phyloP scores from a whole-genome alignment of 1,139 yeast genomes.

The Eremothecium cymbalariae region DNA sequence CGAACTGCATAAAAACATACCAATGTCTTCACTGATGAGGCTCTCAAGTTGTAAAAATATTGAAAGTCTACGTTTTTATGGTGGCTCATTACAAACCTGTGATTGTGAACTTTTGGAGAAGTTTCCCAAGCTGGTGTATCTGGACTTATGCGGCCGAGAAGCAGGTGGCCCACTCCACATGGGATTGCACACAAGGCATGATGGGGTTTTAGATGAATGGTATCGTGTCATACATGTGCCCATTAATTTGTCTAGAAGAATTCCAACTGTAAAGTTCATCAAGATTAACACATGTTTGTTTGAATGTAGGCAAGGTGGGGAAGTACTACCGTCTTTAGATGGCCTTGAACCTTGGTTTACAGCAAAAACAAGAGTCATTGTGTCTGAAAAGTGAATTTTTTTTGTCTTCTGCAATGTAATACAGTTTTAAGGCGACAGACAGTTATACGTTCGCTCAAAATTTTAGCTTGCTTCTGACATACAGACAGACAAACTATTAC shows the following conservation, averaged over 20 bases:
- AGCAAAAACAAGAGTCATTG: conserved; percentile 8
- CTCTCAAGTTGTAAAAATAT: conserved; percentile 27
- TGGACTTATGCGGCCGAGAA: conserved; percentile 45
- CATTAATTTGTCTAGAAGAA: conserved; percentile 31
- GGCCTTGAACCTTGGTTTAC: conserved; percentile 23
- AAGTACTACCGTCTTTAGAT: conserved; percentile 19
- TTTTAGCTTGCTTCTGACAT: too few relatives aligned
- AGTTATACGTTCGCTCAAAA: too few relatives aligned
- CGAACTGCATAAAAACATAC: conserved; percentile 33
- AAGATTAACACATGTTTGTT: conserved; percentile 39
- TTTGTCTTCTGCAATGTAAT: too few relatives aligned
- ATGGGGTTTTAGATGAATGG: conserved; percentile 52
- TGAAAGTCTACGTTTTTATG: conserved; percentile 38
- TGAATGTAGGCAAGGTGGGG: conserved; percentile 17
- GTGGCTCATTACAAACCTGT: conserved; percentile 31
- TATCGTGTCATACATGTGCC: conserved; percentile 49
- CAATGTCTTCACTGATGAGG: conserved; percentile 18
- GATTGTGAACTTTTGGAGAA: conserved; percentile 27
- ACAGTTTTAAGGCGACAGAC: too few relatives aligned
- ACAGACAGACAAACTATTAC: too few relatives aligned
- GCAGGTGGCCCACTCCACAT: conserved; percentile 51
- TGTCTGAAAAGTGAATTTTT: too few relatives aligned
- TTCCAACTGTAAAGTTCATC: conserved; percentile 35
- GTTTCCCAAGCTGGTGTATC: conserved; percentile 32
- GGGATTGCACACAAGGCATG: conserved; percentile 48